Conservation (phyloP, 2,329 filamentous ascomycete species). For the Arthrobotrys sinensis region DNA sequence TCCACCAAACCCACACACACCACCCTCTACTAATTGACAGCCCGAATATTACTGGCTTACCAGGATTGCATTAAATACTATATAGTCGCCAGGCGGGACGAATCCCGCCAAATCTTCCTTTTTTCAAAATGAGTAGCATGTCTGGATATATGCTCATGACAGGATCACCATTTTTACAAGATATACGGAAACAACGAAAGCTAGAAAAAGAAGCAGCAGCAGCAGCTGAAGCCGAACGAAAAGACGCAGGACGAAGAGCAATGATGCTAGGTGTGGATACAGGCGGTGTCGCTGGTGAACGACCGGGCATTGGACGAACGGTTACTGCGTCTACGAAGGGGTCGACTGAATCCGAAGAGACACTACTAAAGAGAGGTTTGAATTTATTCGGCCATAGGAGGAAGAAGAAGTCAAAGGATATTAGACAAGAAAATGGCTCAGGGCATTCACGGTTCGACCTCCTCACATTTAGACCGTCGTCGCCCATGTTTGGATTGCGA, state of each 20-base stretch:
- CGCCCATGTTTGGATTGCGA: constrained; percentile 54
- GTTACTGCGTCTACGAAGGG: constrained; percentile 46
- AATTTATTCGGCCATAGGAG: constrained; percentile 51
- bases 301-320: constrained; percentile 43
- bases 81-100: constrained; percentile 59
- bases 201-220: constrained; percentile 51
- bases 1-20: constrained; percentile 49
- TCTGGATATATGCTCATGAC: constrained; percentile 60
- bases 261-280: constrained; percentile 57
- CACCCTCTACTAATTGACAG: constrained; percentile 48
- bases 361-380: constrained; percentile 47
- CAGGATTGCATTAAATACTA: constrained; percentile 59
- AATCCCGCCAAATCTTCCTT: constrained; percentile 58
- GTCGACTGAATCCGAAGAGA: constrained; percentile 55
- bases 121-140: constrained; percentile 57
- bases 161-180: constrained; percentile 48
- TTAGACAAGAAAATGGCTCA: constrained; percentile 31
- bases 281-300: constrained; percentile 38
- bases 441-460: constrained; percentile 51
- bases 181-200: constrained; percentile 59
- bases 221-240: constrained; percentile 45
- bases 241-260: constrained; percentile 47
- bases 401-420: constrained; percentile 57
- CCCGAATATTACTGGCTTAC: constrained; percentile 53
- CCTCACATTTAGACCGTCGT: constrained; percentile 48